phyloP scores from a whole-genome alignment of 495 filamentous ascomycete species.

The Xanthoparmelia taractica region DNA sequence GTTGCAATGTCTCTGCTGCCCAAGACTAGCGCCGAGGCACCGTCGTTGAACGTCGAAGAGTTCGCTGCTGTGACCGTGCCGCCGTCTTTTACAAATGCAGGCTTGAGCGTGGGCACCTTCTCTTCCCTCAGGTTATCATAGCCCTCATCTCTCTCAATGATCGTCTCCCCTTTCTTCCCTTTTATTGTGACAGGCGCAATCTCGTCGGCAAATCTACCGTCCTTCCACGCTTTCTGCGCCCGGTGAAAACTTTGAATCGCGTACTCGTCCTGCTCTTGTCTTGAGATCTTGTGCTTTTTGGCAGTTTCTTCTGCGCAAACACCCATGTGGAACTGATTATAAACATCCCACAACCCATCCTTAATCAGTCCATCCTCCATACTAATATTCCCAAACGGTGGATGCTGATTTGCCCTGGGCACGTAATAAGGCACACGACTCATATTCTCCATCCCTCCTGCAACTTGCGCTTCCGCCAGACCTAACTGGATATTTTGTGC shows the following conservation, averaged over 20 bases:
- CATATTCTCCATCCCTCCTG: constrained; percentile 98
- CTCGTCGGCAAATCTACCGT: constrained; percentile 72
- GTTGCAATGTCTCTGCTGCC: constrained; percentile 67
- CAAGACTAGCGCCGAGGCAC: constrained; percentile 83
- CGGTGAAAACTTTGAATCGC: constrained; percentile 81
- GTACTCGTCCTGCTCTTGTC: constrained; percentile 83
- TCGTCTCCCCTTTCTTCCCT: constrained; percentile 70
- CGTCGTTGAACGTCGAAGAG: constrained; percentile 86
- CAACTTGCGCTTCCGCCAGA: constrained; percentile 74
- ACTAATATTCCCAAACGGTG: constrained; percentile 76
- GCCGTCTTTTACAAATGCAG: constrained; percentile 77
- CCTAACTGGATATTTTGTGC: constrained; percentile 93
- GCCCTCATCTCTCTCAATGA: constrained; percentile 78
- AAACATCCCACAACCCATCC: constrained; percentile 94
- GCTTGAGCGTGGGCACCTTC: constrained; percentile 79
- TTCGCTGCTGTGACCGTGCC: constrained; percentile 95
- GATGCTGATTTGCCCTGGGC: constrained; percentile 63
- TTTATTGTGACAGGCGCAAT: constrained; percentile 79
- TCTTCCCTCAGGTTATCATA: constrained; percentile 76
- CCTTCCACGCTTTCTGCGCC: constrained; percentile 82
- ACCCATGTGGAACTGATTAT: constrained; percentile 95
- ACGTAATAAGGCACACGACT: constrained; percentile 87
- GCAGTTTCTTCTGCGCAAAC: constrained; percentile 94
- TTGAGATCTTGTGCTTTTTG: constrained; percentile 71
- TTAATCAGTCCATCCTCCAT: constrained; percentile 89